These are phyloP conservation scores for Fusarium cyanostomum DNA, from an alignment of 2,329 filamentous ascomycete species.

Conservation along the genomic window DNA sequence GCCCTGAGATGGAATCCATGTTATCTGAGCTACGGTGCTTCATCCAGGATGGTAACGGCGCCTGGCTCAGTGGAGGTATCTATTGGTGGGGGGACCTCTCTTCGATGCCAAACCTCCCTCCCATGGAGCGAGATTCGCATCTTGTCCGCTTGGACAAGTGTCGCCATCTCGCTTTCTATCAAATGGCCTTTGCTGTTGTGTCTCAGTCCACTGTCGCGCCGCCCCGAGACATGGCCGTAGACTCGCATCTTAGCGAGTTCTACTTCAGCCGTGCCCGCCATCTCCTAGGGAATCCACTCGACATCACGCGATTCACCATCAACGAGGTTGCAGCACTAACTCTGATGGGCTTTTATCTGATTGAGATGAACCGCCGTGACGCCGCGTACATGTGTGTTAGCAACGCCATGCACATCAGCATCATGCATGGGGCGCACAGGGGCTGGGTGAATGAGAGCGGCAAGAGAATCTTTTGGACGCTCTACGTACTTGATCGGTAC, in stretches of 20 bases:
- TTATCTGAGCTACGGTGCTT: constrained; percentile 54
- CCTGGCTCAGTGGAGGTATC: constrained; percentile 57
- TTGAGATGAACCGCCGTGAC: constrained; percentile 60
- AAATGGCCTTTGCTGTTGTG: constrained; percentile 56
- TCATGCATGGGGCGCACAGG: constrained; percentile 59
- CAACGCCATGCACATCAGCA: constrained; percentile 58
- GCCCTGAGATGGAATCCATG: constrained; percentile 50
- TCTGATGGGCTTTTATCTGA: constrained; percentile 59
- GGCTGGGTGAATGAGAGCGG: constrained; percentile 55
- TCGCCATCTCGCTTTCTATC: constrained; percentile 56
- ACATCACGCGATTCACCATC: constrained; percentile 53
- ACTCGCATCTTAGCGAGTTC: constrained; percentile 51
- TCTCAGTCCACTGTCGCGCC: constrained; percentile 44
- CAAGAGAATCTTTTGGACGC: constrained; percentile 61
- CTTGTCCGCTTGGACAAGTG: constrained; percentile 40
- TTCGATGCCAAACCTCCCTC: constrained; percentile 43
- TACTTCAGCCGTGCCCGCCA: constrained; percentile 56
- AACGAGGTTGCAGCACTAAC: constrained; percentile 56
- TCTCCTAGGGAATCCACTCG: constrained; percentile 59
- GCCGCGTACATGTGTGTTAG: constrained; percentile 59
- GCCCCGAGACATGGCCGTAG: constrained; percentile 30
- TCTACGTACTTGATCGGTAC: constrained; percentile 61
- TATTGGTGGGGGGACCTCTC: constrained; percentile 59
- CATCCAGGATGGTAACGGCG: constrained; percentile 56
- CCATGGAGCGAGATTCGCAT: constrained; percentile 31